A percentile compares a stretch with the other conserved stretches of the same genome.
Evolutionary conservation across 1,139 yeast genomes (phyloP).

Genomic region (Blastobotrys malaysiensis): DNA sequence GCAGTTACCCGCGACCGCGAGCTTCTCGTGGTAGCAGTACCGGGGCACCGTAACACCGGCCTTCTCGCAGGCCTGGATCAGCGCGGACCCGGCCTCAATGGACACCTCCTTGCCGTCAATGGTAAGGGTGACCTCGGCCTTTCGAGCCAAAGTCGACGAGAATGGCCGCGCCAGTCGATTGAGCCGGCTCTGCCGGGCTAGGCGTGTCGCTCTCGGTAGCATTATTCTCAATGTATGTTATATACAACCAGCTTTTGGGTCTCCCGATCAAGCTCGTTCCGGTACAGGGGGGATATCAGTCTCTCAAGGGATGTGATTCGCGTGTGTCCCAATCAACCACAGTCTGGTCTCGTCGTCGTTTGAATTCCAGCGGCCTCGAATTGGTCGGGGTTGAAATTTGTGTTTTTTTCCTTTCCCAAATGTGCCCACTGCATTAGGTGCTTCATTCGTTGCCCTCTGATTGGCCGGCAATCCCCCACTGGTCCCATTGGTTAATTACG

Average conservation of each 20-base stretch:
- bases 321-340: not conserved
- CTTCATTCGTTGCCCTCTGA: slow-evolving; percentile 1
- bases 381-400: not conserved
- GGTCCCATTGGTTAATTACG: not conserved
- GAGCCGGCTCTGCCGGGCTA: slow-evolving; percentile 12
- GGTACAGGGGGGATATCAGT: not conserved
- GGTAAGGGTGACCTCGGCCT: slow-evolving; percentile 65
- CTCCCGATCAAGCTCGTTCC: not conserved
- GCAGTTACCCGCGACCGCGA: slow-evolving; percentile 92
- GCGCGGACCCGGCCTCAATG: slow-evolving; percentile 82
- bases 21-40: slow-evolving; percentile 86
- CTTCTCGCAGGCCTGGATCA: slow-evolving; percentile 87
- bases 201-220: slow-evolving; percentile 17
- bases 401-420: slow-evolving; percentile 3
- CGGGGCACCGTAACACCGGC: slow-evolving; percentile 87
- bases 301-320: not conserved
- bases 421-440: not conserved
- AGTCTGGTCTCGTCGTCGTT: not conserved
- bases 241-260: not conserved
- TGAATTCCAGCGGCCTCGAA: not conserved
- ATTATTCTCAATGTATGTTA: slow-evolving; percentile 9
- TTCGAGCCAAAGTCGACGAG: slow-evolving; percentile 25
- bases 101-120: slow-evolving; percentile 73
- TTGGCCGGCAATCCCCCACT: slow-evolving; percentile 1
- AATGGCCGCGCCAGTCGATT: slow-evolving; percentile 23